Conservation (phyloP, 768 basidiomycete species). For the Termitomyces sp. region DNA sequence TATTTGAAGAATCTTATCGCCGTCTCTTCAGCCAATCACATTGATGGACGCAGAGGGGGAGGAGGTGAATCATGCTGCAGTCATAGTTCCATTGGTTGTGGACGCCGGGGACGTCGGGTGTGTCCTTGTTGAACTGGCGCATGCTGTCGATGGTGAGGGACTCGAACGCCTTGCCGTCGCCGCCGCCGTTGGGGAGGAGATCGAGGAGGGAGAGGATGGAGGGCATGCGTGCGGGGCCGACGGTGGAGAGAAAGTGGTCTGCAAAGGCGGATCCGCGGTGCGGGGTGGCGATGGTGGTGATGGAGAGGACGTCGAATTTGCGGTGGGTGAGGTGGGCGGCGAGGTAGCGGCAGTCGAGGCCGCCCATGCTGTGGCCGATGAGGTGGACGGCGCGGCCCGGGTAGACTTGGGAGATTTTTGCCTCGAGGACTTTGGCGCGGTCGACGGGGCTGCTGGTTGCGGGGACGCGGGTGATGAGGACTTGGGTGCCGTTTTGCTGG, state of each 20-base stretch:
- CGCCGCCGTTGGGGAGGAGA: conserved; percentile 85
- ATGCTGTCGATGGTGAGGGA: conserved; percentile 82
- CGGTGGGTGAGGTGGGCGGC: conserved; percentile 72
- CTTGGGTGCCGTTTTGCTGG: conserved; percentile 82
- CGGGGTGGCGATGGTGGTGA: conserved; percentile 94
- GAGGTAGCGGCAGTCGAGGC: conserved; percentile 89
- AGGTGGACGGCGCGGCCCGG: conserved; percentile 85
- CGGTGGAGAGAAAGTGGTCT: conserved; percentile 76
- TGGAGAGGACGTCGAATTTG: conserved; percentile 75
- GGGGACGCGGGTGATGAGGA: conserved; percentile 91
- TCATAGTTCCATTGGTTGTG: conserved; percentile 14
- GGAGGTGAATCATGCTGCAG: conserved; percentile 6
- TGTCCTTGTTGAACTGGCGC: conserved; percentile 83
- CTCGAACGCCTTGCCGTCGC: conserved; percentile 93
- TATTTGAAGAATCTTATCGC: not conserved
- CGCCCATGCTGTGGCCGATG: conserved; percentile 85
- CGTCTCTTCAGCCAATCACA: not conserved
- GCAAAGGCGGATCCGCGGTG: conserved; percentile 94
- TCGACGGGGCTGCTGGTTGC: conserved; percentile 87
- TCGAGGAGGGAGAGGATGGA: conserved; percentile 72
- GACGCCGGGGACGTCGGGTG: conserved; percentile 73
- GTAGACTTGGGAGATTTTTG: conserved; percentile 73
- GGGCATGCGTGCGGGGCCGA: conserved; percentile 65
- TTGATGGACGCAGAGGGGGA: conserved; percentile 2
- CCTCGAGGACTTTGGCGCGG: conserved; percentile 85